phyloP scores from a whole-genome alignment of 306 rosid species.

The Begonia masoniana region DNA sequence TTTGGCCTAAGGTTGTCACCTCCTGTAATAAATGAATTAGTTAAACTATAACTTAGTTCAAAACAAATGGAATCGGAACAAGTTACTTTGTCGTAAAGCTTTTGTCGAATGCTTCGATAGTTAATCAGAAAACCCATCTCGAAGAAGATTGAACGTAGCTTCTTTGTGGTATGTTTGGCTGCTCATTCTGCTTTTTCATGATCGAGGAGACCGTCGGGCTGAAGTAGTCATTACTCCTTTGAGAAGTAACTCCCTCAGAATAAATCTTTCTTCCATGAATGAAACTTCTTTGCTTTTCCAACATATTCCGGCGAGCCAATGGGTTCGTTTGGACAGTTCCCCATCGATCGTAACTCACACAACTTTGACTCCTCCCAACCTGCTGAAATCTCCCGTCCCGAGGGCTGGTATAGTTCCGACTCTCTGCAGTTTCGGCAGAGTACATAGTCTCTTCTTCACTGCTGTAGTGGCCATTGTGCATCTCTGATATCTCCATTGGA shows the following conservation, averaged over 20 bases:
- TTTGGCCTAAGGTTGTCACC: too few species aligned
- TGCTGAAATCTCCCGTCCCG: slow-evolving; percentile 55
- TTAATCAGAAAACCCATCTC: slow-evolving; percentile 62
- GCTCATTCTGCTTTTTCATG: slow-evolving; percentile 69
- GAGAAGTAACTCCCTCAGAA: slow-evolving; percentile 84
- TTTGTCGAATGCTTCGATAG: too few species aligned
- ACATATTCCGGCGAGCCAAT: slow-evolving; percentile 36
- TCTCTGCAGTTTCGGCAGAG: slow-evolving; percentile 96
- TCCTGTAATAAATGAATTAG: too few species aligned
- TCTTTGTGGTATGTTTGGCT: slow-evolving; percentile 40
- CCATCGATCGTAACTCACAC: slow-evolving; percentile 82
- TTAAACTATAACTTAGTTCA: too few species aligned
- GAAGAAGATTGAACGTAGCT: slow-evolving; percentile 82
- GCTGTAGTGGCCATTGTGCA: slow-evolving; percentile 51
- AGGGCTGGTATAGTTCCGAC: slow-evolving; percentile 74
- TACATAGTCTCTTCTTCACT: slow-evolving; percentile 98
- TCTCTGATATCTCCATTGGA: slow-evolving; percentile 31
- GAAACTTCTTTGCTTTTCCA: slow-evolving; percentile 71
- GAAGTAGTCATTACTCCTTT: slow-evolving; percentile 81
- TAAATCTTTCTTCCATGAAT: slow-evolving; percentile 71
- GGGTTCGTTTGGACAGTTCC: slow-evolving; percentile 49
- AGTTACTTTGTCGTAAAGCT: too few species aligned
- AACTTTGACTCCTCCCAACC: slow-evolving; percentile 95
- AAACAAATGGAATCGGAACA: too few species aligned
- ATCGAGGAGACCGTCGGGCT: slow-evolving; percentile 88